Base-by-base conservation (phyloP, 2,329 filamentous ascomycete genomes). In the Nakataea oryzae region DNA sequence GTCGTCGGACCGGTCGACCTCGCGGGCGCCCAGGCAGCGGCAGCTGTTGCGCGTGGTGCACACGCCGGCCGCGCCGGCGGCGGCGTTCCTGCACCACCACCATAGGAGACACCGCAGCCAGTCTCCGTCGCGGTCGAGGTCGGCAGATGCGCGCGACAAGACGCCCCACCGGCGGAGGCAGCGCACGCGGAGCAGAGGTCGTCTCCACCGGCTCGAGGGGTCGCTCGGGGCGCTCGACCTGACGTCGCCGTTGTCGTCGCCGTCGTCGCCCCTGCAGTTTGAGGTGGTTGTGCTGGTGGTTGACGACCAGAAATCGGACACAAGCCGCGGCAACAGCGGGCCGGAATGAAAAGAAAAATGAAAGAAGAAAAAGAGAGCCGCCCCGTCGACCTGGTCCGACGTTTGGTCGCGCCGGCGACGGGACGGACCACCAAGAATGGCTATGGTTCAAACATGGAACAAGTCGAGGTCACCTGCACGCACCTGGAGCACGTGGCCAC, bases 111-210 rank as follows among this genome's bases (percentile, higher is more conserved):
- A 69, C 29, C 70, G 74, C 28, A 74, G 73, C 62, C 72, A 71
- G 64, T 74, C 74, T 58, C 75, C 74, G 13, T 76, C 75, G 27
- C 68, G 74, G 50, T 76, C 75, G 26, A 65, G 68, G 47, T 68
- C 69, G 24, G 65, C 65, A 12, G 60, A 62, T 8, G 65, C 68
- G 11, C 50, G 63, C 7, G 66, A 69, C 26, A 67, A 67, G 32
- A 59, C 64, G 26, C 64, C 71, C 21, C 70, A 71, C 62, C 67
- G 70, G 60, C 69, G 74, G 59, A 69, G 75, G 29, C 73, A 74
- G 62, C 70, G 75, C 64, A 77, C 75, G 6, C 69, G 68, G 63
- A 77, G 74, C 62, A 71, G 73, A 56, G 70, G 73, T 61, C 73
- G 74, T 61, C 58, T 66, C 55, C 68, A 72, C 24, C 59, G 62